phyloP scores from a whole-genome alignment of 2,329 filamentous ascomycete genomes.

The Penicillium sp. region DNA sequence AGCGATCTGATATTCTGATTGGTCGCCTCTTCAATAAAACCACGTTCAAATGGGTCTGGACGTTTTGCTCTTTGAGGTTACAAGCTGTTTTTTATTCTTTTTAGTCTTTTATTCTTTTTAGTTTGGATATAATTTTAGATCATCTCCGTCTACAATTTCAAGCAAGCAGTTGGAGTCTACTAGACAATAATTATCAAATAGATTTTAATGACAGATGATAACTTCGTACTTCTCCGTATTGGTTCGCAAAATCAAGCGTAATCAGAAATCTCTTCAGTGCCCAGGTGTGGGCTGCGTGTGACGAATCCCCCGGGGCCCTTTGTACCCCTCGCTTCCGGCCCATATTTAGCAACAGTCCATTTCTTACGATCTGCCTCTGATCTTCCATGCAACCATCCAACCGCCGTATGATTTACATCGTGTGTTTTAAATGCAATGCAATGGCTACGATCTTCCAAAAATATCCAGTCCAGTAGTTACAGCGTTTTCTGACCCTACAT shows the following conservation, averaged over 20 bases:
- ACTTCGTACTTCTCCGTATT: background rate
- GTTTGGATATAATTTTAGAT: background rate
- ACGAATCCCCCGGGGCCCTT: background rate
- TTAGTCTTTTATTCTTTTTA: background rate
- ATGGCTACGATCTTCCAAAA: background rate
- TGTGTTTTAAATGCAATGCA: background rate
- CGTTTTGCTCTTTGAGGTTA: background rate
- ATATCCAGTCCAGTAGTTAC: background rate
- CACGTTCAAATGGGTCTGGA: constrained; percentile 3
- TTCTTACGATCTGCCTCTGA: constrained; percentile 6
- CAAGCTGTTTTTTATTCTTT: background rate
- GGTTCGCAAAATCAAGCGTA: background rate
- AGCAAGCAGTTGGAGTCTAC: no score
- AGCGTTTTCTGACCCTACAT: background rate
- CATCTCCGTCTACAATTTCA: no score
- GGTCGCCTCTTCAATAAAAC: background rate
- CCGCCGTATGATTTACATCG: background rate
- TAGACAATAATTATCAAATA: background rate
- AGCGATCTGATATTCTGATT: background rate
- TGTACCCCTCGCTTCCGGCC: constrained; percentile 9
- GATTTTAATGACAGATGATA: background rate
- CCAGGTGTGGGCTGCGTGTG: background rate
- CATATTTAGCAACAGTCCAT: constrained; percentile 10
- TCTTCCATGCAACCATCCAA: background rate
- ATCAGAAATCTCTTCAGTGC: background rate